phyloP scores from a whole-genome alignment of 192 early-diverging fungal genomes.

The Phlyctochytrium planicorne region DNA sequence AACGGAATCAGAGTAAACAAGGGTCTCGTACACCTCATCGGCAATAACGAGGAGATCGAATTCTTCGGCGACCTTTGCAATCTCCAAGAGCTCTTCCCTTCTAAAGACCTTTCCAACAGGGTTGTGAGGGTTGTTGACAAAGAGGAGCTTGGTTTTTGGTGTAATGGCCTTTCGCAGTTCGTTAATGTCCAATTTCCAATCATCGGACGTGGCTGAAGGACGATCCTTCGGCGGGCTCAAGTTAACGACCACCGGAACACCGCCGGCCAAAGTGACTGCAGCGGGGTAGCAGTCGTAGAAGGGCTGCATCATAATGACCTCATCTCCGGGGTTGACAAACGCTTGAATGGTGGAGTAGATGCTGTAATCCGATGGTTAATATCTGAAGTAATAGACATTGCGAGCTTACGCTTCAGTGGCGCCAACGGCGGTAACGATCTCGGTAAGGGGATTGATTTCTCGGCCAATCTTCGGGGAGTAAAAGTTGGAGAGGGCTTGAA shows the following conservation, averaged over 20 bases:
- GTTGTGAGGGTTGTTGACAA: constrained; percentile 97
- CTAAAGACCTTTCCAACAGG: constrained; percentile 52
- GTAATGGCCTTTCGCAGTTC: constrained; percentile 77
- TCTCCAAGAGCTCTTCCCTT: constrained; percentile 57
- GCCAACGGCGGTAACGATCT: constrained; percentile 88
- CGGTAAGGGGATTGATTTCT: constrained; percentile 68
- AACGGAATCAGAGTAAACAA: constrained; percentile 68
- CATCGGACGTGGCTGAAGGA: constrained; percentile 53
- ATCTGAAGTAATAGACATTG: constrained; percentile 8
- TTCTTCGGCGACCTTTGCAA: constrained; percentile 72
- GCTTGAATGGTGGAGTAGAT: constrained; percentile 76
- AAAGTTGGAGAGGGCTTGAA: constrained; percentile 68
- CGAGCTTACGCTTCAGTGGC: constrained; percentile 71
- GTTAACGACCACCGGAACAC: constrained; percentile 81
- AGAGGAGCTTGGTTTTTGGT: constrained; percentile 77
- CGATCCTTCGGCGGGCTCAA: constrained; percentile 58
- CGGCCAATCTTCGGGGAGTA: constrained; percentile 72
- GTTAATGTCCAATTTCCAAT: constrained; percentile 86
- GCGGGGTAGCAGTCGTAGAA: constrained; percentile 91
- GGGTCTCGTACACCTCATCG: constrained; percentile 95
- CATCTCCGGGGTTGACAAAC: constrained; percentile 73
- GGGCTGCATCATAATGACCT: constrained; percentile 93
- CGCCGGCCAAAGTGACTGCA: constrained; percentile 79
- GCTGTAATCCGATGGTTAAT: neutral
- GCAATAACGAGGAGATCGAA: constrained; percentile 85